Conservation (phyloP, 2,329 filamentous ascomycete species). For the Huntiella savannae region DNA sequence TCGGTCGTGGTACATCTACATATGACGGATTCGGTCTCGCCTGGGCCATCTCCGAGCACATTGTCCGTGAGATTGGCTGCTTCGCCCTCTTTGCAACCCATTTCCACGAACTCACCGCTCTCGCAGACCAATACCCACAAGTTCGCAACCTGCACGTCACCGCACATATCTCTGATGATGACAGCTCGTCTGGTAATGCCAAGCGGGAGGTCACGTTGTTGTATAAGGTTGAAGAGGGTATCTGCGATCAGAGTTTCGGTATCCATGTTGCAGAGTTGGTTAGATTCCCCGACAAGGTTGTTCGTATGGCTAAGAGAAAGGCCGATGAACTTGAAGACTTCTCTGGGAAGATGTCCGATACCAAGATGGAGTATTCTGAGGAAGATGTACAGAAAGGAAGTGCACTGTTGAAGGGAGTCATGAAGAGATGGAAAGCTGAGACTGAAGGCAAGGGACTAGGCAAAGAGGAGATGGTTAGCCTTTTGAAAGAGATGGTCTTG, state of each 20-base stretch:
- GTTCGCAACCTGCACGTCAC: constrained; percentile 91
- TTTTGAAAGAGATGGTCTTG: constrained; percentile 62
- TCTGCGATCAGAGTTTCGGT: constrained; percentile 94
- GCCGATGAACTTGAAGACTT: constrained; percentile 97
- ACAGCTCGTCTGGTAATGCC: constrained; percentile 24
- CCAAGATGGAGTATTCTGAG: constrained; percentile 46
- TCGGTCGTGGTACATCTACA: constrained; percentile 88
- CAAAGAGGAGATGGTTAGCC: constrained; percentile 57
- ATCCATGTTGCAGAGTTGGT: constrained; percentile 97
- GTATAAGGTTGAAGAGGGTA: constrained; percentile 88
- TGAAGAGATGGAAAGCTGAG: constrained; percentile 73
- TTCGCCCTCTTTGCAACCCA: constrained; percentile 94
- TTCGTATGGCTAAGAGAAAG: constrained; percentile 98
- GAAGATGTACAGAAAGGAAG: constrained; percentile 83
- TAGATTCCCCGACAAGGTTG: constrained; percentile 87
- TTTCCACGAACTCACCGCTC: constrained; percentile 89
- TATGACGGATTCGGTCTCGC: constrained; percentile 98
- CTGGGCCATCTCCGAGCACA: constrained; percentile 97
- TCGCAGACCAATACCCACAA: constrained; percentile 70
- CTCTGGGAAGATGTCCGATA: constrained; percentile 52
- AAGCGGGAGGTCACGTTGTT: constrained; percentile 81
- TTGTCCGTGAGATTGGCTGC: constrained; percentile 83
- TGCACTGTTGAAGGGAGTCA: constrained; percentile 60
- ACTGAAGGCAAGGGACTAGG: constrained; percentile 36
- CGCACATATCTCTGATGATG: constrained; percentile 51